These are phyloP conservation scores for Letharia columbiana DNA, from an alignment of 495 filamentous ascomycete genomes.

Conservation along the genomic window DNA sequence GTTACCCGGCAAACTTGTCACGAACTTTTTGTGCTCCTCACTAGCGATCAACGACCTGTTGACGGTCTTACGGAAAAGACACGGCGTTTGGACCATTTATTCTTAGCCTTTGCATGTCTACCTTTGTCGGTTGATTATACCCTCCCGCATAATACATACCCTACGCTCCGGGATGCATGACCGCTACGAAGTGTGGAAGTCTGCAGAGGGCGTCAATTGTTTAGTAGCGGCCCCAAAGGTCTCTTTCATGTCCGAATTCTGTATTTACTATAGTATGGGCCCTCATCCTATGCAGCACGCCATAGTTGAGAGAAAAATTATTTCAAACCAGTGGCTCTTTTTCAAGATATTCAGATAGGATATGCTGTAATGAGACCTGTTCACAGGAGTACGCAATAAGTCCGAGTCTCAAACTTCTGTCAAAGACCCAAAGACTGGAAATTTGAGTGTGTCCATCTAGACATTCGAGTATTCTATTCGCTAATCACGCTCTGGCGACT, in stretches of 20 bases:
- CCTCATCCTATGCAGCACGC: slow-evolving; percentile 18
- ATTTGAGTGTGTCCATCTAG: neutral
- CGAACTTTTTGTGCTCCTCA: slow-evolving; percentile 5
- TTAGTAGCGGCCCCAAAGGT: slow-evolving; percentile 22
- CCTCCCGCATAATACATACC: slow-evolving; percentile 6
- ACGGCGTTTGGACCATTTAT: slow-evolving; percentile 1
- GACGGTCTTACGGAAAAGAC: neutral
- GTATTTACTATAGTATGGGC: slow-evolving; percentile 23
- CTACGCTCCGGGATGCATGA: slow-evolving; percentile 7
- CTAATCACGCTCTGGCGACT: slow-evolving; percentile 3
- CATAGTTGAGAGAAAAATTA: slow-evolving; percentile 5
- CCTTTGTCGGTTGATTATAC: slow-evolving; percentile 5
- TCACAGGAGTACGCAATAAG: neutral
- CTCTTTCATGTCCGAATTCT: slow-evolving; percentile 25
- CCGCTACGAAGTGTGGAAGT: neutral
- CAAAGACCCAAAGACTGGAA: neutral
- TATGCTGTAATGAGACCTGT: neutral
- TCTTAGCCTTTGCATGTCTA: neutral
- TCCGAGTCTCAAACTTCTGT: neutral
- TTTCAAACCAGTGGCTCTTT: neutral
- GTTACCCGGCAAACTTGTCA: slow-evolving; percentile 8
- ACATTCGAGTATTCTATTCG: too few relatives aligned
- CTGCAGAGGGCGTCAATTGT: slow-evolving; percentile 10
- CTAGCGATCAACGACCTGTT: slow-evolving; percentile 5
- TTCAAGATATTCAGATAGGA: neutral